Evolutionary conservation across 2,329 filamentous ascomycete genomes (phyloP), one percentile per base, ranked within the genome.

Genomic region (Tolypocladium endophyticum): DNA sequence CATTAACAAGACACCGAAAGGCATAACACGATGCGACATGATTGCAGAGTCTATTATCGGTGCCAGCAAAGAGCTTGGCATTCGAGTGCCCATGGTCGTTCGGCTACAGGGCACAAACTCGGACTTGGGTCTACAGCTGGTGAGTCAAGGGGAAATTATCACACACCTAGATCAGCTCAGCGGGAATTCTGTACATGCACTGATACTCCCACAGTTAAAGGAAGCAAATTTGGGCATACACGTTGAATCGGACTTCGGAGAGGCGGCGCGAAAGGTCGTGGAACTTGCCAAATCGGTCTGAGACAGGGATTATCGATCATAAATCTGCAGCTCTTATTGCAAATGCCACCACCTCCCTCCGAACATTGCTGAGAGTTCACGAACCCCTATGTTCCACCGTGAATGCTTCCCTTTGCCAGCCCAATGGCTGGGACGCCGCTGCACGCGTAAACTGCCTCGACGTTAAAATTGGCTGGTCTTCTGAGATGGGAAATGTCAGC

Each of bases 1-100:
- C 16, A 33, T 55, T 56, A 16, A 58, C 25, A 11, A n/a, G 8
- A 14, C 4, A 0, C 11, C n/a, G 28, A 5, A 4, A 80, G 78
- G 78, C 0, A 77, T 81, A 20, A 78, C 76, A 2, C 72, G 73
- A 41, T 79, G 78, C 38, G 77, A 79, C 61, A 81, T 81, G 78
- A 79, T 81, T 63, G 78, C 79, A 12, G 74, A 78, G 64, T 76
- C 77, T 11, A 78, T 80, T 58, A 70, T 81, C 25, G 71, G 70
- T 0, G 78, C 78, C 1, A 73, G 73, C 2, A 65, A 62, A 6
- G 66, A 75, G 30, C 66, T 76, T 35, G 73, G 72, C 0, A 69
- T 79, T 33, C 65, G 65, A 2, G 68, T 79, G 4, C 78, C 77
- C 0, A 71, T 80, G 25, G 77, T 80, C 0, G 75, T 78, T 20